Evolutionary conservation across 2,329 filamentous ascomycete species (phyloP).

Genomic region (Fonsecaea erecta): DNA sequence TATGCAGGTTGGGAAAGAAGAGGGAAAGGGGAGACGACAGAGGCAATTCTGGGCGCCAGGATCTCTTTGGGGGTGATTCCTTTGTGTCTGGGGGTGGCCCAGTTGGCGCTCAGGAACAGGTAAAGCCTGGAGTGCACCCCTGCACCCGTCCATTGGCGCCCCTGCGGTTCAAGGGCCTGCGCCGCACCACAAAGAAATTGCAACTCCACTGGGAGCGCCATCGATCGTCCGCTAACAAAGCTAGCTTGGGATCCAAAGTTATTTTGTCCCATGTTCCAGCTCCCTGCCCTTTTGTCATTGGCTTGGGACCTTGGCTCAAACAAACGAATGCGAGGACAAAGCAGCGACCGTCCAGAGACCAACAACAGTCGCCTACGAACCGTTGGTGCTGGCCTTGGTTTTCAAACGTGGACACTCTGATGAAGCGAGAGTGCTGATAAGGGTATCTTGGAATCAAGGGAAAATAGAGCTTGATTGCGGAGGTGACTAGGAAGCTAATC

Average conservation of each 20-base stretch:
- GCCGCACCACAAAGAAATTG: conserved; percentile 28
- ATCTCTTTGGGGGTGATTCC: conserved; percentile 18
- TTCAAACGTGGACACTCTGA: background rate
- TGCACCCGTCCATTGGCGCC: conserved; percentile 6
- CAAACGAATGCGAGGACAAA: conserved; percentile 16
- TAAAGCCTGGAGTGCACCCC: conserved; percentile 12
- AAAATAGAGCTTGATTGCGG: conserved; percentile 1
- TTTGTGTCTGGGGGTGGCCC: conserved; percentile 8
- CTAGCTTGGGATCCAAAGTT: conserved; percentile 5
- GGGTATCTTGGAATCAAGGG: background rate
- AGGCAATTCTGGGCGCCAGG: conserved; percentile 22
- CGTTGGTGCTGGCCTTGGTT: conserved; percentile 7
- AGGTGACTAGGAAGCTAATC: conserved; percentile 21
- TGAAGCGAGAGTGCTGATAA: background rate
- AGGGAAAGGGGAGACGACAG: conserved; percentile 15
- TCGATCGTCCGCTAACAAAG: conserved; percentile 27
- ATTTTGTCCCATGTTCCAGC: conserved; percentile 2
- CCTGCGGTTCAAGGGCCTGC: conserved; percentile 13
- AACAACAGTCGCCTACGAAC: conserved; percentile 1
- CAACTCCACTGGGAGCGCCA: conserved; percentile 22
- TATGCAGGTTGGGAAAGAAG: conserved; percentile 15
- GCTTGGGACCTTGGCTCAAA: conserved; percentile 10
- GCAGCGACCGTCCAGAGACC: background rate
- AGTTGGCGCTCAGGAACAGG: conserved; percentile 27
- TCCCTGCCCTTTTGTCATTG: conserved; percentile 17